These are phyloP conservation scores for Strobilomyces echinocephalus DNA, from an alignment of 768 basidiomycete species.

Conservation along the genomic window DNA sequence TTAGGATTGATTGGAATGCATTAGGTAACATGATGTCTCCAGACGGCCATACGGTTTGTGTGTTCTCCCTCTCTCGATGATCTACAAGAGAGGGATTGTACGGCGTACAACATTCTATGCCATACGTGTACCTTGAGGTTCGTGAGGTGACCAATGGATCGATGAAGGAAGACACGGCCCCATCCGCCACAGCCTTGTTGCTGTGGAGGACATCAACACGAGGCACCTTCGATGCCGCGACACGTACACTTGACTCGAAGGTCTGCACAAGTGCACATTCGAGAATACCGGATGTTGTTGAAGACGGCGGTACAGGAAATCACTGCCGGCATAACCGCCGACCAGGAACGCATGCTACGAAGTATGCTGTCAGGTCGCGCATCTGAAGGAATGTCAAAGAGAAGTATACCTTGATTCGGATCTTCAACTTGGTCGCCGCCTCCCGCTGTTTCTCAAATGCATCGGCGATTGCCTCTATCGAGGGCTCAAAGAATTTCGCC, in stretches of 20 bases:
- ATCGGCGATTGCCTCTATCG: conserved; percentile 32
- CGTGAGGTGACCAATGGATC: conserved; percentile 42
- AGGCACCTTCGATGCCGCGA: background rate
- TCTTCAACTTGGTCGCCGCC: conserved; percentile 13
- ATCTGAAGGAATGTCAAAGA: too few species aligned
- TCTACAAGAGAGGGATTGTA: conserved; percentile 31
- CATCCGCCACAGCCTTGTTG: conserved; percentile 1
- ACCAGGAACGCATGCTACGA: conserved; percentile 37
- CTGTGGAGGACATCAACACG: background rate
- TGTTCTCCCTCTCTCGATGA: conserved; percentile 32
- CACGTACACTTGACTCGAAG: conserved; percentile 47
- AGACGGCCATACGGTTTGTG: conserved; percentile 15
- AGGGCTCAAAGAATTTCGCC: conserved; percentile 39
- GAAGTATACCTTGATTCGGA: conserved; percentile 24
- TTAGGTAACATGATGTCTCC: conserved; percentile 31
- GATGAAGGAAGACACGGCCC: too few species aligned
- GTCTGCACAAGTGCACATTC: conserved; percentile 40
- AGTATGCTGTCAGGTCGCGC: conserved; percentile 31
- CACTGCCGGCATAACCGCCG: conserved; percentile 47
- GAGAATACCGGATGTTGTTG: conserved; percentile 32
- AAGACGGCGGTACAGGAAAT: conserved; percentile 41
- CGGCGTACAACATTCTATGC: conserved; percentile 22
- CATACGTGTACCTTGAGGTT: conserved; percentile 40
- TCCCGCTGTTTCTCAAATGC: conserved; percentile 31
- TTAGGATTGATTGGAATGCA: conserved; percentile 36